Evolutionary conservation across 495 filamentous ascomycete species (phyloP).

Genomic region (Penicillium coprophilum): DNA sequence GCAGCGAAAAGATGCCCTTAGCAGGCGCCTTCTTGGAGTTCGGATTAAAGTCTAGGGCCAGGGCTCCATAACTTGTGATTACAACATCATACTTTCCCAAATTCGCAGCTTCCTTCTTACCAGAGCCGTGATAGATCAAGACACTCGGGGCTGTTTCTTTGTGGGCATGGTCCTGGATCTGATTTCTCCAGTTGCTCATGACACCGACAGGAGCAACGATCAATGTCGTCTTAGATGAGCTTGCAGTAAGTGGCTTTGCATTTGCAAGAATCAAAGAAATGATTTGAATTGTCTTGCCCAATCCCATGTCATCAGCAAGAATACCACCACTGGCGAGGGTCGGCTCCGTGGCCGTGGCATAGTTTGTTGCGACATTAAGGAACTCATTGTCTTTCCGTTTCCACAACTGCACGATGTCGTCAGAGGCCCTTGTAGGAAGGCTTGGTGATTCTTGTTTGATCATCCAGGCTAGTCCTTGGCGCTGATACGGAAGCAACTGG

Average conservation of each 20-base stretch:
- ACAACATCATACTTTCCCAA: constrained; percentile 69
- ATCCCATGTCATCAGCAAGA: constrained; percentile 90
- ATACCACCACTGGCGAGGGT: constrained; percentile 76
- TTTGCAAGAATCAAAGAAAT: constrained; percentile 77
- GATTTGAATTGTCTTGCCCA: constrained; percentile 89
- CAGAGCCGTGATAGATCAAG: constrained; percentile 71
- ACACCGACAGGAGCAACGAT: constrained; percentile 83
- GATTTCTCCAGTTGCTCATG: constrained; percentile 90
- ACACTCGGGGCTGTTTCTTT: constrained; percentile 60
- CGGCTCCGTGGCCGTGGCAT: constrained; percentile 55
- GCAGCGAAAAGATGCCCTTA: constrained; percentile 58
- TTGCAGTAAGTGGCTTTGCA: constrained; percentile 35
- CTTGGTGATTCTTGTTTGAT: constrained; percentile 68
- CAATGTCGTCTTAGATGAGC: constrained; percentile 59
- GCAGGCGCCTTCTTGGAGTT: constrained; percentile 31
- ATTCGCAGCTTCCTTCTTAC: constrained; percentile 53
- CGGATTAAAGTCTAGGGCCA: constrained; percentile 44
- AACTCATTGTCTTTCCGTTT: constrained; percentile 56
- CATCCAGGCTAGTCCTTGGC: constrained; percentile 83
- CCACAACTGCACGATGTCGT: constrained; percentile 79
- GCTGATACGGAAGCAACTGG: constrained; percentile 76
- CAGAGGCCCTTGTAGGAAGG: constrained; percentile 59
- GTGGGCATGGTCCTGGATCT: constrained; percentile 73
- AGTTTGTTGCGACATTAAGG: constrained; percentile 77
- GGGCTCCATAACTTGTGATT: constrained; percentile 76